Evolutionary conservation across 2,329 filamentous ascomycete genomes (phyloP), one percentile per base, ranked within the genome.

Genomic region (Xylariaceae sp.): DNA sequence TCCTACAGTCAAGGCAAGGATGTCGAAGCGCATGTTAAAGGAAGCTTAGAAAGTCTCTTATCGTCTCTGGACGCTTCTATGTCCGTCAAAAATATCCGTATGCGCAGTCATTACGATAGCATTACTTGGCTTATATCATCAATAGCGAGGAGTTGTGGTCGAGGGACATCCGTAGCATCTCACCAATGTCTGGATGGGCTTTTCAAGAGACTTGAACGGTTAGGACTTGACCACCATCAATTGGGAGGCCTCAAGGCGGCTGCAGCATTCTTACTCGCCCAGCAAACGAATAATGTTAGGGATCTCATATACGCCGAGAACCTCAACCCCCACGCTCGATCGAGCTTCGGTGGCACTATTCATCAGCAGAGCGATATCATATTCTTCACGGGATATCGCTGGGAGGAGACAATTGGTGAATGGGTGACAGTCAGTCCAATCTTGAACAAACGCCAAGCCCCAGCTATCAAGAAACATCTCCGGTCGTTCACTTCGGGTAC

Each of bases 331-430:
- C 37, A 33, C 36, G 39, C 20, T 37, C 24, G 18, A 29, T 42
- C 27, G 30, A 48, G 29, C 10, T 36, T 49, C 13, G 36, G 40
- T 27, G 21, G 44, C 30, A 47, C 30, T 13, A 50, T 24, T 16
- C 44, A 32, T 23, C 32, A 47, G 7, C 50, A 42, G 11, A 47
- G 18, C 15, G 30, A 18, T 11, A 36, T 30, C 37, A 53, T 60
- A 7, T 60, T 68, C 18, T 68, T 69, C 49, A 65, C 56, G 30
- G 65, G 58, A 64, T 81, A 73, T 67, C 68, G 76, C 26, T 83
- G 80, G 80, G 81, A 83, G 62, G 79, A 81, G 61, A 77, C 75
- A 37, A 82, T 83, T 63, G 75, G 78, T 29, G 81, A 83, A 65
- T 84, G 81, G 80, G 75, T 83, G 44, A 77, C 73, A 15, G 72